These are phyloP conservation scores for Phytophthora brassicae DNA, from an alignment of 352 stramenopile species.

Conservation along the genomic window DNA sequence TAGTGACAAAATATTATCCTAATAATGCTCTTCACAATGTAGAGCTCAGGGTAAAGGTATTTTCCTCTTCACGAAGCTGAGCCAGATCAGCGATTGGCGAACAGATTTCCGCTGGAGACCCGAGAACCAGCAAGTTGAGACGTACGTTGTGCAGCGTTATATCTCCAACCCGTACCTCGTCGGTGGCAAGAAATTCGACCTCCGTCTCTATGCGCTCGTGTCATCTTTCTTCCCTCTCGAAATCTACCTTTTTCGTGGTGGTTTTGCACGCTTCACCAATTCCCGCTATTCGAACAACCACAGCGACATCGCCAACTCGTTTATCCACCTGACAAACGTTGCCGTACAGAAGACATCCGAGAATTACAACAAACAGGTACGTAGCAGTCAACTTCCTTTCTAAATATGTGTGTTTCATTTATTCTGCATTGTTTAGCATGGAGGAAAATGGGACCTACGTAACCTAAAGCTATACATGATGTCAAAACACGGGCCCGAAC, in stretches of 20 bases:
- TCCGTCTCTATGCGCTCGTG: constrained; percentile 93
- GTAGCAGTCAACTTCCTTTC: not conserved
- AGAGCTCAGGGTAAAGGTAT: constrained; percentile 92
- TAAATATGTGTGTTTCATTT: not conserved
- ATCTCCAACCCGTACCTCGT: constrained; percentile 93
- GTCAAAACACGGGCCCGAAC: constrained; percentile 77
- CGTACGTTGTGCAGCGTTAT: constrained; percentile 94
- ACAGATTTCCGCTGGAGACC: constrained; percentile 85
- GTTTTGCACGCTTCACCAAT: constrained; percentile 92
- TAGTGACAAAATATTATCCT: no score
- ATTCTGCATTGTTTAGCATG: constrained; percentile 49
- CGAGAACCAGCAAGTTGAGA: constrained; percentile 85
- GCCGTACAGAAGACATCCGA: constrained; percentile 94
- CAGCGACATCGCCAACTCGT: constrained; percentile 89
- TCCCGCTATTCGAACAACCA: constrained; percentile 89
- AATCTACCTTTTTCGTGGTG: constrained; percentile 91
- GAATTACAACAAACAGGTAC: constrained; percentile 90
- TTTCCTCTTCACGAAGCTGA: constrained; percentile 94
- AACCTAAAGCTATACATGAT: constrained; percentile 93
- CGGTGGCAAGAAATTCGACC: constrained; percentile 95
- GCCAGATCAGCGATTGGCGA: constrained; percentile 93
- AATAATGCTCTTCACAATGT: no score
- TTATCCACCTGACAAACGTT: constrained; percentile 95
- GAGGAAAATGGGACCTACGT: constrained; percentile 91
- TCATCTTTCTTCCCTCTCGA: constrained; percentile 91